Percentiles rank a stretch among this genome's conserved stretches.
These are phyloP conservation scores for Penicillium egyptiacum DNA, from an alignment of 495 filamentous ascomycete species.

Conservation along the genomic window DNA sequence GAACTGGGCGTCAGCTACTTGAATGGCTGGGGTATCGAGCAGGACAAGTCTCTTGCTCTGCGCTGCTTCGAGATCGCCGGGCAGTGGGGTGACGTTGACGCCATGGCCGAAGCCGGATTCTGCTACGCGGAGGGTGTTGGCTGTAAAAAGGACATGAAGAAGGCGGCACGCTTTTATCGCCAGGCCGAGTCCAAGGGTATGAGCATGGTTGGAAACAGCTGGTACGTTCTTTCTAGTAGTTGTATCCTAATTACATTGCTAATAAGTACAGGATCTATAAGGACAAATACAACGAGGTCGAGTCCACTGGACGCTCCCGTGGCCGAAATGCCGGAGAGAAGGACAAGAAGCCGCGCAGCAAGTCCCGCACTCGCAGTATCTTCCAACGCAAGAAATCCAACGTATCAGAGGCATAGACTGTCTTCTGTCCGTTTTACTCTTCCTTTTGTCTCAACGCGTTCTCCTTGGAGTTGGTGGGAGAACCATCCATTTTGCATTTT, in stretches of 20 bases:
- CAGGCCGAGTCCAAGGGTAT: slow-evolving; percentile 89
- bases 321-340: slow-evolving; percentile 37
- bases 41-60: slow-evolving; percentile 84
- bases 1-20: slow-evolving; percentile 96
- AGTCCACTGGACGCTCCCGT: slow-evolving; percentile 42
- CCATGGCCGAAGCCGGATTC: slow-evolving; percentile 82
- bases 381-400: slow-evolving; percentile 63
- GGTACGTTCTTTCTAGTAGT: slow-evolving; percentile 57
- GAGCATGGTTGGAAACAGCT: slow-evolving; percentile 97
- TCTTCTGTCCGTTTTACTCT: slow-evolving; percentile 4
- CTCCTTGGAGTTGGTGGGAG: slow-evolving; percentile 1
- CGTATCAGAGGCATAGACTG: slow-evolving; percentile 34
- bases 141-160: slow-evolving; percentile 94
- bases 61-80: slow-evolving; percentile 96
- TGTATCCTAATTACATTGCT: neutral
- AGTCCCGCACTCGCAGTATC: slow-evolving; percentile 64
- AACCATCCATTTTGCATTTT: slow-evolving; percentile 17
- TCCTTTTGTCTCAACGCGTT: slow-evolving; percentile 11
- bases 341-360: slow-evolving; percentile 60
- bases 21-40: slow-evolving; percentile 96
- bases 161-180: slow-evolving; percentile 87
- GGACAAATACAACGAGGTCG: slow-evolving; percentile 82
- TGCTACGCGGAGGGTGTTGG: slow-evolving; percentile 84
- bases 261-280: slow-evolving; percentile 78
- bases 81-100: slow-evolving; percentile 95